These are phyloP conservation scores for Coniochaeta ligniaria DNA, from an alignment of 2,329 filamentous ascomycete species.

Conservation along the genomic window DNA sequence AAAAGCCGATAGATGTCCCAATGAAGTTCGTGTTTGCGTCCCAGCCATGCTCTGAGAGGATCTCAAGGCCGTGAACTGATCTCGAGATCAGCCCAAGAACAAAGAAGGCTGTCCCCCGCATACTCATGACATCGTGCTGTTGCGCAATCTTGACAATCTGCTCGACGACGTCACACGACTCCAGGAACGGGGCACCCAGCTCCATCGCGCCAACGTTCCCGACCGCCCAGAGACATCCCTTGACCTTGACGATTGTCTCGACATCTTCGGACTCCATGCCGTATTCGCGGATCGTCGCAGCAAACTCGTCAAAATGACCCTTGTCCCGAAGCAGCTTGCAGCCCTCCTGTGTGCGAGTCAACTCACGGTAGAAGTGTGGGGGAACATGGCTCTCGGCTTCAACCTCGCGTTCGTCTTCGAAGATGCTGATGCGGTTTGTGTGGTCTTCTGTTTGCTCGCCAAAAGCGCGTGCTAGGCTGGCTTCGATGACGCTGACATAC, in stretches of 20 bases:
- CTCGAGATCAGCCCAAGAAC: conserved; percentile 88
- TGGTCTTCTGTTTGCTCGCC: conserved; percentile 55
- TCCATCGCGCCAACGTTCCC: conserved; percentile 99
- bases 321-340: conserved; percentile 86
- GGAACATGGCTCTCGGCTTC: conserved; percentile 63
- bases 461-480: conserved; percentile 84
- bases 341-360: conserved; percentile 87
- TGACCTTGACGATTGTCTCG: conserved; percentile 86
- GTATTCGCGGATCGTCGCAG: conserved; percentile 78
- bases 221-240: conserved; percentile 94
- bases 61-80: conserved; percentile 86
- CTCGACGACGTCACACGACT: conserved; percentile 80
- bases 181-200: conserved; percentile 86
- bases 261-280: conserved; percentile 77
- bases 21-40: conserved; percentile 80
- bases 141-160: conserved; percentile 86
- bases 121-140: conserved; percentile 78
- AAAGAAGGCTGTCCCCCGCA: conserved; percentile 94
- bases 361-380: conserved; percentile 95
- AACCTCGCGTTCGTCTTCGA: conserved; percentile 46
- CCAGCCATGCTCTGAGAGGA: conserved; percentile 85
- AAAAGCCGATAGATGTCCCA: conserved; percentile 79
- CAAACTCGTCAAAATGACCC: conserved; percentile 94
- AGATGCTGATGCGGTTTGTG: conserved; percentile 50
- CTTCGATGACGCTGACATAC: conserved; percentile 92